phyloP scores from a whole-genome alignment of 148 eudicot species.

The Nyssa sinensis region DNA sequence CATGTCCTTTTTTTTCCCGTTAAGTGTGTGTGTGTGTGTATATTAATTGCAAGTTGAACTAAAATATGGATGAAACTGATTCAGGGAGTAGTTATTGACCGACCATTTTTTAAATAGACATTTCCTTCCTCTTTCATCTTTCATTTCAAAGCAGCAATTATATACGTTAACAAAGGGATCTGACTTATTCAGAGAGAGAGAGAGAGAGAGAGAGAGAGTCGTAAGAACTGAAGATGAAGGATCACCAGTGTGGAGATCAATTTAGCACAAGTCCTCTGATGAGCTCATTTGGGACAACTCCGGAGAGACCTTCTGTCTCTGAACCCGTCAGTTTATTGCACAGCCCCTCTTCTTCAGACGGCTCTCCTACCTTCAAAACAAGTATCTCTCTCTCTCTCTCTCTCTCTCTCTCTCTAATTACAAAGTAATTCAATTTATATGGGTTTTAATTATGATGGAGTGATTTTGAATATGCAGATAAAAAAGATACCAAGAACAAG shows the following conservation, averaged over 20 bases:
- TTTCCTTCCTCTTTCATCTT: neutral
- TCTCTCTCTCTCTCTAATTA: neutral
- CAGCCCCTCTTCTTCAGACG: conserved; percentile 14
- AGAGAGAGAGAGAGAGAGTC: neutral
- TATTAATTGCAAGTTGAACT: too few relatives aligned
- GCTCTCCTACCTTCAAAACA: conserved; percentile 14
- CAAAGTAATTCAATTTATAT: too few relatives aligned
- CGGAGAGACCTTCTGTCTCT: conserved; percentile 18
- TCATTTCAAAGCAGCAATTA: neutral
- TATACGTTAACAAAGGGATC: neutral
- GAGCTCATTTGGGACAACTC: conserved; percentile 14
- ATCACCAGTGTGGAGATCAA: neutral
- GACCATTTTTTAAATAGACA: neutral
- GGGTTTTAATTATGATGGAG: neutral
- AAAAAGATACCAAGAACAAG: conserved; percentile 21
- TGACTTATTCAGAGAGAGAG: neutral
- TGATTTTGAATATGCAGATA: conserved; percentile 19
- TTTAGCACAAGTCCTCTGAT: conserved; percentile 2
- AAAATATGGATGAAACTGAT: neutral
- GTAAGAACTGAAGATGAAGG: neutral
- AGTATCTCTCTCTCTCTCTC: neutral
- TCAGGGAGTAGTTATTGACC: neutral
- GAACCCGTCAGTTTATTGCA: conserved; percentile 19
- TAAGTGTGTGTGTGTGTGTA: too few relatives aligned
- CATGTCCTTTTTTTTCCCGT: neutral